Evolutionary conservation across 2,329 filamentous ascomycete species (phyloP), one percentile per base, ranked within the genome.

Genomic region (Aureobasidium sp.): DNA sequence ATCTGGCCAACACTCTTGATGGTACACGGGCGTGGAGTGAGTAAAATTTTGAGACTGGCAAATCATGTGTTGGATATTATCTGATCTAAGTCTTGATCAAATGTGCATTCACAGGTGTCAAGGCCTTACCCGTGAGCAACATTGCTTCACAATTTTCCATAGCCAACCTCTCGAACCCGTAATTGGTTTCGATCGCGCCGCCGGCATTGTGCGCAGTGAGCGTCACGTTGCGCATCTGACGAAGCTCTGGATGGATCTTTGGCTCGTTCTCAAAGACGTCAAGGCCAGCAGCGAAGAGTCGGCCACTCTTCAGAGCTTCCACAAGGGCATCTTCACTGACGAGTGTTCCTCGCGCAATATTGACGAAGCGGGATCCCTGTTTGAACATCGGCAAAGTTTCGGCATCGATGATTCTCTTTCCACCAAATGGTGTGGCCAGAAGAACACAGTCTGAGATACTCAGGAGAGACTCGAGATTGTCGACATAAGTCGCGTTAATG

Each of bases 301-400:
- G 72, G 0, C 85, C 87, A 5, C 75, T 72, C 61, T 89, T 85
- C 15, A 93, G 76, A 5, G 90, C 89, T 25, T 83, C 81, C 0
- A 85, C 85, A 10, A 93, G 77, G 15, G 89, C 90, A 6, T 87
- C 84, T 70, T 92, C 90, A 68, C 92, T 88, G 4, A 93, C 85
- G 5, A 93, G 80, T 38, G 83, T 85, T 0, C 90, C 90, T 11
- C 90, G 79, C 10, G 90, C 89, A 36, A 92, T 85, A 71, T 92
- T 93, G 38, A 93, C 87, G 53, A 93, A 82, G 0, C 89, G 78
- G 2, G 84, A 80, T 0, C 88, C 89, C 1, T 71, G 77, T 70
- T 86, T 87, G 71, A 91, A 86, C 60, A 78, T 77, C 0, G 69
- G 69, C 11, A 93, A 79, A 25, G 83, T 78, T 11, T 79, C 74